Evolutionary conservation across 768 basidiomycete species (phyloP).

Genomic region (Trametes cingulata): DNA sequence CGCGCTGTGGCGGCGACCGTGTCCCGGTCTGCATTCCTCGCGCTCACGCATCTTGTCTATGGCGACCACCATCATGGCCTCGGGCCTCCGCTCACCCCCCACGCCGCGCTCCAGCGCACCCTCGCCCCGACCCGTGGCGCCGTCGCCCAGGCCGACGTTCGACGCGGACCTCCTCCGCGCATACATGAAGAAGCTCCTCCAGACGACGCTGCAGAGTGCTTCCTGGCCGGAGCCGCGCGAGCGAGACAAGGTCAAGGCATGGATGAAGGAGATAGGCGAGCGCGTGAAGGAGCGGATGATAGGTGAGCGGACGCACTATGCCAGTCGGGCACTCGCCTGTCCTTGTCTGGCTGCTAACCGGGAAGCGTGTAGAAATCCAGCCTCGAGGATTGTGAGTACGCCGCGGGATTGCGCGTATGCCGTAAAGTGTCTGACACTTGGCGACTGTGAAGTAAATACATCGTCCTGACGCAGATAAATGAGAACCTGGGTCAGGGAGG

Average conservation of each 20-base stretch:
- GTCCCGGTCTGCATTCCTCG: background rate
- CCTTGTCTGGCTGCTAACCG: background rate
- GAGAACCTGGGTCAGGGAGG: slow-evolving; percentile 86
- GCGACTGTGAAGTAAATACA: slow-evolving; percentile 65
- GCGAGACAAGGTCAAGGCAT: slow-evolving; percentile 64
- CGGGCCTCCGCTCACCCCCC: slow-evolving; percentile 22
- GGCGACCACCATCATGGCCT: slow-evolving; percentile 19
- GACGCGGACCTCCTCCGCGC: slow-evolving; percentile 71
- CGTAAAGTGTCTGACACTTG: slow-evolving; percentile 11
- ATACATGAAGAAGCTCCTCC: slow-evolving; percentile 82
- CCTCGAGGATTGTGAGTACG: slow-evolving; percentile 76
- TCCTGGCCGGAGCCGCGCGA: slow-evolving; percentile 72
- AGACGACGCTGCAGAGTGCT: slow-evolving; percentile 62
- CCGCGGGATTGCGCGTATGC: slow-evolving; percentile 3
- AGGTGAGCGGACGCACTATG: slow-evolving; percentile 31
- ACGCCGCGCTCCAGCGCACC: slow-evolving; percentile 45
- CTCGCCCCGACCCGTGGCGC: slow-evolving; percentile 51
- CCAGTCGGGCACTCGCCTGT: background rate
- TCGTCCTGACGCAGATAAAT: slow-evolving; percentile 81
- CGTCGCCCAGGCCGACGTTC: slow-evolving; percentile 57
- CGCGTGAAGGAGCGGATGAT: slow-evolving; percentile 85
- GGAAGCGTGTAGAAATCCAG: slow-evolving; percentile 56
- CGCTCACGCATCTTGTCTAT: slow-evolving; percentile 5
- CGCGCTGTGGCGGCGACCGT: slow-evolving; percentile 9
- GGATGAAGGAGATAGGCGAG: slow-evolving; percentile 85